Evolutionary conservation across 2,329 filamentous ascomycete genomes (phyloP).

Genomic region (Microsporum audouinii): DNA sequence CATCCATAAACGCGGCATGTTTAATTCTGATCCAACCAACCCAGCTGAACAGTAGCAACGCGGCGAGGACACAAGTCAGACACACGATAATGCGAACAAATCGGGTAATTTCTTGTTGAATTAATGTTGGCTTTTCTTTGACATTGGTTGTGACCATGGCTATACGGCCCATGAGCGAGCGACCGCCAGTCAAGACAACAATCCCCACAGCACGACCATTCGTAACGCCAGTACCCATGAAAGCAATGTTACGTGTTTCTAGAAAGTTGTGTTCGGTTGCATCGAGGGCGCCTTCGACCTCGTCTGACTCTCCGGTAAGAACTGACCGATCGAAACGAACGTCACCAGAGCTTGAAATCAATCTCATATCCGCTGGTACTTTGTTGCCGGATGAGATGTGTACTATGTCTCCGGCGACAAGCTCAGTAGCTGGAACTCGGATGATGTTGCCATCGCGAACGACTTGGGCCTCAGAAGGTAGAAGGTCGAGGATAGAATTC

Average conservation of each 20-base stretch:
- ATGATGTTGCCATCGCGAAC: conserved; percentile 47
- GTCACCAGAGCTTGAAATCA: conserved; percentile 57
- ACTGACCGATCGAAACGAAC: conserved; percentile 62
- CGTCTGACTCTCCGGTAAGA: conserved; percentile 57
- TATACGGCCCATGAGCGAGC: conserved; percentile 64
- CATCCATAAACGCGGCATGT: conserved; percentile 60
- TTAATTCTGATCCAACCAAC: conserved; percentile 55
- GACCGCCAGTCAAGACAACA: conserved; percentile 60
- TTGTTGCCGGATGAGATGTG: conserved; percentile 61
- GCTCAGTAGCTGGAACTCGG: conserved; percentile 43
- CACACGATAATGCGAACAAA: conserved; percentile 60
- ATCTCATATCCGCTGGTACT: conserved; percentile 60
- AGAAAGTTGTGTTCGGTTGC: conserved; percentile 62
- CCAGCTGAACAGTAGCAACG: conserved; percentile 33
- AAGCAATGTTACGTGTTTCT: conserved; percentile 62
- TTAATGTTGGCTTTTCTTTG: conserved; percentile 53
- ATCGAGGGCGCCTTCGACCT: conserved; percentile 51
- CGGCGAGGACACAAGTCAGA: conserved; percentile 34
- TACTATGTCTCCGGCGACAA: conserved; percentile 63
- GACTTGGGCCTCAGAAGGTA: conserved; percentile 58
- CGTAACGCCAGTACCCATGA: conserved; percentile 69
- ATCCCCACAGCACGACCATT: conserved; percentile 55
- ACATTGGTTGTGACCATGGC: conserved; percentile 60
- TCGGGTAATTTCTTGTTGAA: conserved; percentile 61
- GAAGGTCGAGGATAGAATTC: conserved; percentile 67